Evolutionary conservation across 2,329 filamentous ascomycete genomes (phyloP).

Genomic region (Aspergillus sp.): DNA sequence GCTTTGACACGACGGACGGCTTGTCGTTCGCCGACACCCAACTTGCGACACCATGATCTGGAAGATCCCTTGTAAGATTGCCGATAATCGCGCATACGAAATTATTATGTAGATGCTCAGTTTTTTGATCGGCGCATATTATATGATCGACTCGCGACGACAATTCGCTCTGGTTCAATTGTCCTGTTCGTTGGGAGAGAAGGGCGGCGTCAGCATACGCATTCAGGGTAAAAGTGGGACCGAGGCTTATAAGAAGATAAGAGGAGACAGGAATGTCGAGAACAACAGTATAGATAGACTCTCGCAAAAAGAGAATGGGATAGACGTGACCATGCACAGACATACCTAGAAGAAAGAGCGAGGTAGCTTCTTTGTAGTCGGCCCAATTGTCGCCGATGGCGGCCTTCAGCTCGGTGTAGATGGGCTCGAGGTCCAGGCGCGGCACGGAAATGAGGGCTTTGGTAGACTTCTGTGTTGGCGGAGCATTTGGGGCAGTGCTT

Average conservation of each 20-base stretch:
- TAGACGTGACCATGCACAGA: not conserved
- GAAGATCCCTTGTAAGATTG: conserved; percentile 61
- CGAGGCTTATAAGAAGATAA: not conserved
- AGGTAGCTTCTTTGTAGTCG: conserved; percentile 61
- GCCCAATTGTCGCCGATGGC: conserved; percentile 62
- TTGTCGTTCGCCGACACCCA: conserved; percentile 65
- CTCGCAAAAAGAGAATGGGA: too few species aligned
- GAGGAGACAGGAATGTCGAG: not conserved
- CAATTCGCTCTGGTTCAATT: conserved; percentile 63
- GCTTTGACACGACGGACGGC: conserved; percentile 51
- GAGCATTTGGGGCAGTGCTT: conserved; percentile 28
- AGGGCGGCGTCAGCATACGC: conserved; percentile 23
- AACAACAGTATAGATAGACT: not conserved
- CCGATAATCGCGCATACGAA: conserved; percentile 61
- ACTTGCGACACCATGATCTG: conserved; percentile 62
- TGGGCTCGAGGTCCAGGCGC: conserved; percentile 63
- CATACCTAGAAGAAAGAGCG: conserved; percentile 59
- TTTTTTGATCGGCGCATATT: conserved; percentile 54
- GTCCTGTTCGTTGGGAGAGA: conserved; percentile 44
- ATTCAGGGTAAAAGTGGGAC: not conserved
- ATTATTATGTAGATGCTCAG: conserved; percentile 63
- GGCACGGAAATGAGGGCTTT: conserved; percentile 57
- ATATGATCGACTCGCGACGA: conserved; percentile 57
- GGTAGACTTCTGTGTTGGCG: conserved; percentile 49
- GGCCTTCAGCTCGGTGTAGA: conserved; percentile 63